Conservation (phyloP, 2,329 filamentous ascomycete species). For the Alternaria dauci region DNA sequence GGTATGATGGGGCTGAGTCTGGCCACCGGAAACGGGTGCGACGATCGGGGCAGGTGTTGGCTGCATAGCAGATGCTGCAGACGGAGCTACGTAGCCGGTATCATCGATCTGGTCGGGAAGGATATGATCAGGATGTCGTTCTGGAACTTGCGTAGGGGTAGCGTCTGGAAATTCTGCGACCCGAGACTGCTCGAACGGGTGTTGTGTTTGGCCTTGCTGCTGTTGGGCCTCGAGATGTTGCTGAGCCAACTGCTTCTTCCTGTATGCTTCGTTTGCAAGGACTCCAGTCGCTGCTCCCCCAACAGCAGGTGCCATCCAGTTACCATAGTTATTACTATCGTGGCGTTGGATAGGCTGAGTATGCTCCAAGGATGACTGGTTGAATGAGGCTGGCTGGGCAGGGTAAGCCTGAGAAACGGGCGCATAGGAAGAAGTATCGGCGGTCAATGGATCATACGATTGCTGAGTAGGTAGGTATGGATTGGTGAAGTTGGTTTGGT, state of each 20-base stretch:
- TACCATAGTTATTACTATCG: conserved; percentile 58
- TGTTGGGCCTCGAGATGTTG: conserved; percentile 36
- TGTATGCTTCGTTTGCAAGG: conserved; percentile 47
- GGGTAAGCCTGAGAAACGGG: conserved; percentile 9
- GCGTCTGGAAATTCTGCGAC: conserved; percentile 2
- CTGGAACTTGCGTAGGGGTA: conserved; percentile 20
- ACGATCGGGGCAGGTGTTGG: conserved; percentile 22
- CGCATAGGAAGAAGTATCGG: background rate
- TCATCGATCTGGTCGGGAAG: conserved; percentile 24
- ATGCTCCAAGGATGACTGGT: conserved; percentile 7
- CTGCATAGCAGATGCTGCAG: conserved; percentile 12
- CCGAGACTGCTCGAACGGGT: conserved; percentile 10
- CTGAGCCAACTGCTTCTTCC: conserved; percentile 38
- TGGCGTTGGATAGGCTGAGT: conserved; percentile 33
- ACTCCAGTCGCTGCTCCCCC: conserved; percentile 55
- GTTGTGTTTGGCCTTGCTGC: conserved; percentile 30
- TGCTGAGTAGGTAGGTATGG: conserved; percentile 29
- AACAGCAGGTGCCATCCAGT: conserved; percentile 64
- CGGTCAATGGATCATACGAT: conserved; percentile 11
- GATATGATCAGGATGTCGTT: conserved; percentile 24
- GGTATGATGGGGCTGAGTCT: conserved; percentile 19
- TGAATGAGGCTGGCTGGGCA: conserved; percentile 1
- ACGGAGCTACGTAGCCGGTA: conserved; percentile 13
- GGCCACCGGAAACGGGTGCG: conserved; percentile 13
- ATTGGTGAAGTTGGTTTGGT: conserved; percentile 26